Conservation (phyloP, 1,139 yeast genomes). For the Yamadazyma conglobata region DNA sequence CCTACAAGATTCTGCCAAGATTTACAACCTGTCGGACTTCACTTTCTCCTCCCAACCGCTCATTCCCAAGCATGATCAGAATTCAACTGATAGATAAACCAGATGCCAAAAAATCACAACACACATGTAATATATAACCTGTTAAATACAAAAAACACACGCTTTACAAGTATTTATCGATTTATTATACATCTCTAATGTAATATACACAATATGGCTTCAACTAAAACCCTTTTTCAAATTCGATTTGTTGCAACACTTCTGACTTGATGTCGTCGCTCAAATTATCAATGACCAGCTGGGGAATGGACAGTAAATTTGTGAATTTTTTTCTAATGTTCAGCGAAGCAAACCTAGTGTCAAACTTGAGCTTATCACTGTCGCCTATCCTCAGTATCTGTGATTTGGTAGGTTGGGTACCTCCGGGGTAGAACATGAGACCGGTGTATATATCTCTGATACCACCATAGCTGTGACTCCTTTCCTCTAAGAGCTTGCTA, state of each 20-base stretch:
- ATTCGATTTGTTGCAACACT: constrained; percentile 59
- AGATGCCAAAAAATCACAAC: no score
- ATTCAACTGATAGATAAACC: no score
- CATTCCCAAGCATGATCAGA: no score
- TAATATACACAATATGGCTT: constrained; percentile 1
- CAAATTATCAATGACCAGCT: constrained; percentile 53
- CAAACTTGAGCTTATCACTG: constrained; percentile 35
- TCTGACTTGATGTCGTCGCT: constrained; percentile 55
- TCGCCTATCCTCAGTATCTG: constrained; percentile 19
- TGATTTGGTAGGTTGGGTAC: constrained; percentile 65
- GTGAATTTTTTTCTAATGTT: constrained; percentile 48
- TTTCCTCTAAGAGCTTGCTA: constrained; percentile 53
- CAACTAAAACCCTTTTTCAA: constrained; percentile 34
- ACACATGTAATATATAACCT: no score
- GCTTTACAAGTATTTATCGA: no score
- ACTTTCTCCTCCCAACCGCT: no score
- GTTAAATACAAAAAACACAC: no score
- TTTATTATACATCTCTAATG: constrained; percentile 2
- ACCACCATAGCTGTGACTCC: constrained; percentile 60
- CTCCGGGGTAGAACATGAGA: constrained; percentile 63
- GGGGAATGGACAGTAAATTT: constrained; percentile 60
- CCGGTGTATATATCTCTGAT: constrained; percentile 83
- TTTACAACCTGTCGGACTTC: no score
- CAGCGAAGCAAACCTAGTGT: constrained; percentile 49
- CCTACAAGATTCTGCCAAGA: no score